Percentiles rank a stretch among this genome's conserved stretches.
These are phyloP conservation scores for Cyphellophora attinorum DNA, from an alignment of 2,329 filamentous ascomycete genomes.

Conservation along the genomic window DNA sequence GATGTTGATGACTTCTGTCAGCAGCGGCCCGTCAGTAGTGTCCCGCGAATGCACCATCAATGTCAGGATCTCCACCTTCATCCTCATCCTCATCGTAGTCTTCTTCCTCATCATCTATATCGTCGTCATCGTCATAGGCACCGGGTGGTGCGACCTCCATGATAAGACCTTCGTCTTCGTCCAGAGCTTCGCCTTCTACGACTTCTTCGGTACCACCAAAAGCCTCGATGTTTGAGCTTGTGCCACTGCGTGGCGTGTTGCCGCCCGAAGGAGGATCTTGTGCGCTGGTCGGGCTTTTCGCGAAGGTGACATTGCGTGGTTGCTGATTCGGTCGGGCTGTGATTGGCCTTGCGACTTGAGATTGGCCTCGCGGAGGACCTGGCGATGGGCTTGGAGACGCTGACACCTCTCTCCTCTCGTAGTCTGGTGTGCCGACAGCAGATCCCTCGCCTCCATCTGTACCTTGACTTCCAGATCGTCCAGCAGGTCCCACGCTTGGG, in stretches of 20 bases:
- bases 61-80: slow-evolving; percentile 6
- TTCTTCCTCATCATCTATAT: slow-evolving; percentile 6
- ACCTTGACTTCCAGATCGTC: background rate
- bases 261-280: too few relatives aligned
- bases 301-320: background rate
- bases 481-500: background rate
- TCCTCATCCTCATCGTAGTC: slow-evolving; percentile 7
- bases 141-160: background rate
- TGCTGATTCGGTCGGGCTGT: background rate
- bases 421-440: background rate
- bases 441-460: background rate
- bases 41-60: slow-evolving; percentile 14
- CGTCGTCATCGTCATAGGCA: slow-evolving; percentile 3
- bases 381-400: background rate
- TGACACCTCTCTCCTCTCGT: background rate
- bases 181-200: background rate
- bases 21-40: slow-evolving; percentile 7
- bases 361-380: background rate
- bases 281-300: background rate
- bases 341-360: background rate
- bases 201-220: background rate
- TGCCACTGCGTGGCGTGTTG: background rate
- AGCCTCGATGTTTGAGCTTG: background rate
- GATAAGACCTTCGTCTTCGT: background rate
- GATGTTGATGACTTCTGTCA: too few relatives aligned